Percentiles rank a stretch among this genome's conserved stretches.
Evolutionary conservation across 169 alveolate species (phyloP).

Genomic region (Prorocentrum cordatum): DNA sequence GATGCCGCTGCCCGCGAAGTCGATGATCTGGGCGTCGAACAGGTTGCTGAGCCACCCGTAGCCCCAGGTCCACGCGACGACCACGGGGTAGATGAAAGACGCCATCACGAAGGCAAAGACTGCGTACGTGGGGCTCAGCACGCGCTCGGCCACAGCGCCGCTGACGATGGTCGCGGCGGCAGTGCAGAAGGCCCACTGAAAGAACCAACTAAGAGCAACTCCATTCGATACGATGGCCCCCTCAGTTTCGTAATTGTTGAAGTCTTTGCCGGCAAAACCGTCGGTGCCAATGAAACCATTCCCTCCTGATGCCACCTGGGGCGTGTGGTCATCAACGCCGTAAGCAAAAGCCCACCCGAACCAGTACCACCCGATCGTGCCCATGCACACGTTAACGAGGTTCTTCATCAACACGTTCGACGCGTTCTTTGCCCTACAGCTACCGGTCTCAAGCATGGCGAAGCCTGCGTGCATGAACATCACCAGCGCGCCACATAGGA

Average conservation of each 20-base stretch:
- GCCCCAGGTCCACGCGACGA: slow-evolving; percentile 26
- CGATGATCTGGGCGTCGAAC: too few relatives aligned
- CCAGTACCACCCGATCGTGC: too few relatives aligned
- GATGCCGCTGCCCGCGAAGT: too few relatives aligned
- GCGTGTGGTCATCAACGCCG: too few relatives aligned
- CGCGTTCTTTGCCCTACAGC: slow-evolving; percentile 38
- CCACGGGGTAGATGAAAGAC: not conserved
- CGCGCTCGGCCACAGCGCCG: slow-evolving; percentile 16
- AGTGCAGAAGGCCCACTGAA: not conserved
- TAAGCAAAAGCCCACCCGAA: too few relatives aligned
- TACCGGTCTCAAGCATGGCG: slow-evolving; percentile 54
- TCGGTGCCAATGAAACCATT: too few relatives aligned
- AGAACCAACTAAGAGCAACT: not conserved
- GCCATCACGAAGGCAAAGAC: slow-evolving; percentile 1
- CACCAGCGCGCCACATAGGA: slow-evolving; percentile 20
- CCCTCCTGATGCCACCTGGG: too few relatives aligned
- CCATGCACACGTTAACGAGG: too few relatives aligned
- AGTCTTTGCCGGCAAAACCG: too few relatives aligned
- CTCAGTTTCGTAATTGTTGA: too few relatives aligned
- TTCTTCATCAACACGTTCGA: slow-evolving; percentile 11
- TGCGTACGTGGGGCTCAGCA: slow-evolving; percentile 19
- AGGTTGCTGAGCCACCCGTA: not conserved
- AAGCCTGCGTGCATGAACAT: slow-evolving; percentile 65
- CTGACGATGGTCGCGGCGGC: slow-evolving; percentile 19
- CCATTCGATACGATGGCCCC: too few relatives aligned